Percentiles rank a stretch among this genome's conserved stretches.
phyloP scores from a whole-genome alignment of 192 early-diverging fungal species.

The Paraglomus brasilianum region DNA sequence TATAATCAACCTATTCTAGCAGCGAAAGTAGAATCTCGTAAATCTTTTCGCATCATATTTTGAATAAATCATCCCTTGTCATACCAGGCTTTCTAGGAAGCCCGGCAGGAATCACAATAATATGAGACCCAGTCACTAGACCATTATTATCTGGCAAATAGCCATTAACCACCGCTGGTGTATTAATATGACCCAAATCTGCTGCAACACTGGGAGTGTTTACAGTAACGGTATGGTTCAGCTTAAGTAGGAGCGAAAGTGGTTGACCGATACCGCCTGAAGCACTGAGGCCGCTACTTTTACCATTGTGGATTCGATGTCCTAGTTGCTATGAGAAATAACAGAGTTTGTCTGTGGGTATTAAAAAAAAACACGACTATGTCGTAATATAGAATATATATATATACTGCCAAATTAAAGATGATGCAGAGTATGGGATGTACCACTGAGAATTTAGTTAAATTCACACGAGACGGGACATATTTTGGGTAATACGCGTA shows the following conservation, averaged over 20 bases:
- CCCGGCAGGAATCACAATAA: conserved; percentile 96
- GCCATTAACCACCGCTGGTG: conserved; percentile 75
- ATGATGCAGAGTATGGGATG: no score
- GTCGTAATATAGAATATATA: no score
- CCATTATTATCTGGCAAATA: conserved; percentile 68
- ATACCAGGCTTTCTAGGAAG: conserved; percentile 99
- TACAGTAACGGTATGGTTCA: conserved; percentile 81
- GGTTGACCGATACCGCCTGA: conserved; percentile 98
- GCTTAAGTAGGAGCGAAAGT: conserved; percentile 92
- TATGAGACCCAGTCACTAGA: conserved; percentile 72
- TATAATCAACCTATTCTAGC: no score
- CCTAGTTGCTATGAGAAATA: no score
- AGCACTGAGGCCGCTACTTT: conserved; percentile 68
- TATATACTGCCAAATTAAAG: no score
- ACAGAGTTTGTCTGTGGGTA: no score
- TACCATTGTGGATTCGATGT: neutral
- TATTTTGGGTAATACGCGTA: no score
- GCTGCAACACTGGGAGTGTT: conserved; percentile 97
- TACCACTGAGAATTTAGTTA: no score
- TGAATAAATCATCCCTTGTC: conserved; percentile 99
- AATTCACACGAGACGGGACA: no score
- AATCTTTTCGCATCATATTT: conserved; percentile 34
- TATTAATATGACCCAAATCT: conserved; percentile 93
- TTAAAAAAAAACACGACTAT: no score
- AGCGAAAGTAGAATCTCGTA: no score